phyloP scores from a whole-genome alignment of 148 eudicot genomes.

The Cornus kousa region DNA sequence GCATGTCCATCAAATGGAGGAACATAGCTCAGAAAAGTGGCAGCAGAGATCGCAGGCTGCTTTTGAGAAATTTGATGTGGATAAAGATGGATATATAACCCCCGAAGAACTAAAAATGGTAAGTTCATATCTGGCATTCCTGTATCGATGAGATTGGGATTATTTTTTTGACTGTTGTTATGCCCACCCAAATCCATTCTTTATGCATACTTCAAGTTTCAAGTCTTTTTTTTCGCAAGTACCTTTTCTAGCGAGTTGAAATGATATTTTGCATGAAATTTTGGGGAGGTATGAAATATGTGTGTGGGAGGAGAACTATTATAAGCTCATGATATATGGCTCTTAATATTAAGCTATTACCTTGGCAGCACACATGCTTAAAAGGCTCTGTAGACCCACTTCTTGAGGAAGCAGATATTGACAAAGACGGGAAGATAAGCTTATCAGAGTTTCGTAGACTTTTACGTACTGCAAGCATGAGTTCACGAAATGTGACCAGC shows the following conservation, averaged over 20 bases:
- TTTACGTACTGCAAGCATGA: slow-evolving; percentile 84
- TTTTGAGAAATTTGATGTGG: slow-evolving; percentile 93
- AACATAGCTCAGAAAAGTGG: slow-evolving; percentile 84
- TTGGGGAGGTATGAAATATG: not conserved
- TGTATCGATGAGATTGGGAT: not conserved
- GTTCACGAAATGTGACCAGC: slow-evolving; percentile 44
- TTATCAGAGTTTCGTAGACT: slow-evolving; percentile 83
- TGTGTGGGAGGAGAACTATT: not conserved
- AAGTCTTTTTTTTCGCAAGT: no score
- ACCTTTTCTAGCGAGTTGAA: not conserved
- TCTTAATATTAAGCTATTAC: not conserved
- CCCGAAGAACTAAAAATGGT: slow-evolving; percentile 90
- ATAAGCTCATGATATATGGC: not conserved
- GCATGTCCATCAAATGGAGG: slow-evolving; percentile 89
- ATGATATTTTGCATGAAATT: not conserved
- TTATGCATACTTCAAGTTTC: not conserved
- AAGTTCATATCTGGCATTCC: slow-evolving; percentile 17
- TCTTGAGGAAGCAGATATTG: slow-evolving; percentile 88
- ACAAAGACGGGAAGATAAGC: slow-evolving; percentile 92
- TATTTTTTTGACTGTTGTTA: not conserved
- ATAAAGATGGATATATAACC: slow-evolving; percentile 87
- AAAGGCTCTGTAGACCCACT: slow-evolving; percentile 94
- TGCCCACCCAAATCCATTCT: not conserved
- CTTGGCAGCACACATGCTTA: slow-evolving; percentile 77
- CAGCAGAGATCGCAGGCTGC: slow-evolving; percentile 79